Conservation (phyloP, 192 early-diverging fungal species). For the Coemansia aciculifera region DNA sequence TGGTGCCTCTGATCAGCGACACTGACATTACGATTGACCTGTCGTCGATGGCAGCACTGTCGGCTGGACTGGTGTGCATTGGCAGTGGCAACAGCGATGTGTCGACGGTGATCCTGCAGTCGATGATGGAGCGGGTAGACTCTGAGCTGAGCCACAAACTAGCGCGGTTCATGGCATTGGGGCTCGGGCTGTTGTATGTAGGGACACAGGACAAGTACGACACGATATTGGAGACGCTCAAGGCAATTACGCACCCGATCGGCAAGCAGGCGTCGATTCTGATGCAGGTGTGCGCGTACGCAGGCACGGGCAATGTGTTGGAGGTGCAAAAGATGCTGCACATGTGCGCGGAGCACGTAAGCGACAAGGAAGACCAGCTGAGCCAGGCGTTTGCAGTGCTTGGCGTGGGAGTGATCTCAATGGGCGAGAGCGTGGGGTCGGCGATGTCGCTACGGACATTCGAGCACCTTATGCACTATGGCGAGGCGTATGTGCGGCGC, state of each 20-base stretch:
- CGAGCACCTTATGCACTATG: conserved; percentile 99
- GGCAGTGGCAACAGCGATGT: conserved; percentile 90
- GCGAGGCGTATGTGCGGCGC: conserved; percentile 90
- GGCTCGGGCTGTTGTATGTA: conserved; percentile 85
- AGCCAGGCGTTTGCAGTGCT: conserved; percentile 95
- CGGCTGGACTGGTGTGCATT: conserved; percentile 91
- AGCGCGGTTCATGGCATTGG: conserved; percentile 91
- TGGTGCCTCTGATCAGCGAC: conserved; percentile 82
- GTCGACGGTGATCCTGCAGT: conserved; percentile 85
- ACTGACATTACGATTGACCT: conserved; percentile 81
- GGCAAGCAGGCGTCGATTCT: conserved; percentile 85
- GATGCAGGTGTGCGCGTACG: conserved; percentile 87
- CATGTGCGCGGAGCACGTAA: conserved; percentile 92
- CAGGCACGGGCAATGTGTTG: conserved; percentile 94
- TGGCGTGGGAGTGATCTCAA: conserved; percentile 92
- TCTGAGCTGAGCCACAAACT: conserved; percentile 81
- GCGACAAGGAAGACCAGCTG: conserved; percentile 80
- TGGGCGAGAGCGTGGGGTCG: conserved; percentile 95
- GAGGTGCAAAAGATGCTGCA: conserved; percentile 97
- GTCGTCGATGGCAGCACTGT: conserved; percentile 83
- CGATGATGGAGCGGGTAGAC: conserved; percentile 94
- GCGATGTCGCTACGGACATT: conserved; percentile 96
- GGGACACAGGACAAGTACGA: conserved; percentile 91
- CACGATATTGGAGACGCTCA: conserved; percentile 88
- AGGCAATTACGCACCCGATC: conserved; percentile 92